Evolutionary conservation across 305 asterid genomes (phyloP).

Genomic region (Withania somnifera): DNA sequence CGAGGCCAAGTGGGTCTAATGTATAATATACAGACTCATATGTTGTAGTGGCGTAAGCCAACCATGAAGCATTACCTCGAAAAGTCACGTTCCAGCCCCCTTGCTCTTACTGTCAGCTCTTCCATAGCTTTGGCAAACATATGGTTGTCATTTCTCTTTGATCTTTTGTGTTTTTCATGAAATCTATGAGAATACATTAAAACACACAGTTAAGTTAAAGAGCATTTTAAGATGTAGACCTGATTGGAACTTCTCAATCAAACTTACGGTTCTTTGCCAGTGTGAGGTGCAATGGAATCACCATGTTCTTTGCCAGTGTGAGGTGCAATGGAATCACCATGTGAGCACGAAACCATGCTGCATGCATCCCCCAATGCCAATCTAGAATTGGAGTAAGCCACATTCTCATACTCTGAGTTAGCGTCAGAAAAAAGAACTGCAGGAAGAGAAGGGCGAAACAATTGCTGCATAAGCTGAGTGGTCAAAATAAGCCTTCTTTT

Average conservation of each 20-base stretch:
- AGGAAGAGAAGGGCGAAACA: conserved; percentile 40
- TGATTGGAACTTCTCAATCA: conserved; percentile 9
- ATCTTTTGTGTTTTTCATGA: conserved; percentile 16
- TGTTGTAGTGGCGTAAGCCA: neutral
- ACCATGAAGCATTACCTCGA: conserved; percentile 35
- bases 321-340: conserved; percentile 17
- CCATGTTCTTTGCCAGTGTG: conserved; percentile 19
- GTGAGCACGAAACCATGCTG: conserved; percentile 27
- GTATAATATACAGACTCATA: neutral
- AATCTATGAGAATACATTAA: conserved; percentile 25
- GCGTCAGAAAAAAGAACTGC: conserved; percentile 39
- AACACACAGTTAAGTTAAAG: neutral
- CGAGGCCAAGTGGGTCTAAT: neutral
- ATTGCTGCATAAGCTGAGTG: conserved; percentile 74
- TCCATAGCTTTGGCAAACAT: conserved; percentile 23
- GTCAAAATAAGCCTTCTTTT: conserved; percentile 62
- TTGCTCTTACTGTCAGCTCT: conserved; percentile 38
- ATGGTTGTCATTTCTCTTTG: conserved; percentile 25
- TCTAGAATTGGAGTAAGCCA: conserved; percentile 41
- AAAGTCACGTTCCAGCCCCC: conserved; percentile 51
- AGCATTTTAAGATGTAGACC: neutral
- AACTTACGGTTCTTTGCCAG: conserved; percentile 38
- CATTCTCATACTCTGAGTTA: conserved; percentile 22
- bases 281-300: conserved; percentile 17
- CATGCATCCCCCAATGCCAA: conserved; percentile 57